Evolutionary conservation across 176 grass and related monocot species (phyloP).

Genomic region (Otatea glauca): DNA sequence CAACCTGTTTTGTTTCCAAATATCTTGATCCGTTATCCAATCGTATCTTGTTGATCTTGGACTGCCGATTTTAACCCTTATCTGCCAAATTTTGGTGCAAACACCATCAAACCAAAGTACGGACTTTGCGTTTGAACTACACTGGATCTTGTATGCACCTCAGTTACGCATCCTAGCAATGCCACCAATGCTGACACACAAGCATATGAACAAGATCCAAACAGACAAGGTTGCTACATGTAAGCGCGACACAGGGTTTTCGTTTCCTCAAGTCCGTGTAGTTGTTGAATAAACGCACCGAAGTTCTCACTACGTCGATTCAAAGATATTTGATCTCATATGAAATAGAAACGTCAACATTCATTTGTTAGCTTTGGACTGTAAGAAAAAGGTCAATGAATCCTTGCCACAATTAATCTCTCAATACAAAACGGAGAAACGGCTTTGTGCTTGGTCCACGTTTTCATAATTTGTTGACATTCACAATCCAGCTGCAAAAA

Average conservation of each 20-base stretch:
- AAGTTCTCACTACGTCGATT: constrained; percentile 1
- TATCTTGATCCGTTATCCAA: too few relatives aligned
- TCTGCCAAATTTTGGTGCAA: too few relatives aligned
- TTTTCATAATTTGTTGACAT: neutral
- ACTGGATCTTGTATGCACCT: neutral
- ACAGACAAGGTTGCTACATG: neutral
- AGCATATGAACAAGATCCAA: neutral
- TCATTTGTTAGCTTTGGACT: neutral
- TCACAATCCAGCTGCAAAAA: neutral
- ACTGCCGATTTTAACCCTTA: too few relatives aligned
- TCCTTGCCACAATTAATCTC: neutral
- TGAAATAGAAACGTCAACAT: neutral
- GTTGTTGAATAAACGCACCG: neutral
- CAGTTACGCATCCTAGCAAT: neutral
- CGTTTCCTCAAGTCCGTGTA: neutral
- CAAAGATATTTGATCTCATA: neutral
- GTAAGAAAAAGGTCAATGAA: neutral
- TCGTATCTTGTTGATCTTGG: too few relatives aligned
- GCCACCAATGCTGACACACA: neutral
- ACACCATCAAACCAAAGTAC: neutral
- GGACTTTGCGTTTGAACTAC: neutral
- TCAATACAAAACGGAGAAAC: neutral
- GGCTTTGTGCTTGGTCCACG: neutral
- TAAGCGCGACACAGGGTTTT: neutral
- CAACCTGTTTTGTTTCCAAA: too few relatives aligned